Evolutionary conservation across 768 basidiomycete genomes (phyloP).

Genomic region (Mycena olivaceomarginata): DNA sequence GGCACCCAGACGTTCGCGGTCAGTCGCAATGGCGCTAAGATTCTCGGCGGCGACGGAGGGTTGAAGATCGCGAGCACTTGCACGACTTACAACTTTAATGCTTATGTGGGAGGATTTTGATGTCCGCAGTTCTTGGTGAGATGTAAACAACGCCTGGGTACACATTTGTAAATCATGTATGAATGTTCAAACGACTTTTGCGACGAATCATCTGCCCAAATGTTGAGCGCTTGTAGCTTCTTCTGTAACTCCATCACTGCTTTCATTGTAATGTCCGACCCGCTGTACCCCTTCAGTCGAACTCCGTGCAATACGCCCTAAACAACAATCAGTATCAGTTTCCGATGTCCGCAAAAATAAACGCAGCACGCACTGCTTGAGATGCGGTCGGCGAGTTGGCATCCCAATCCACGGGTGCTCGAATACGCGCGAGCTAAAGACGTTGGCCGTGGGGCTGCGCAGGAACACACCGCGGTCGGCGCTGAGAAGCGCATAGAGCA

Average conservation of each 20-base stretch:
- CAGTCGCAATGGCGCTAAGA: conserved; percentile 24
- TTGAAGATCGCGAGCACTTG: conserved; percentile 24
- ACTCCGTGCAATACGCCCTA: conserved; percentile 12
- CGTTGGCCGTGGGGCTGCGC: conserved; percentile 5
- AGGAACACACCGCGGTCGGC: conserved; percentile 16
- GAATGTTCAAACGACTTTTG: no score
- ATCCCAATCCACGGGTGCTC: neutral
- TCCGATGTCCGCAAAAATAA: neutral
- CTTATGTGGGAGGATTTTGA: conserved; percentile 31
- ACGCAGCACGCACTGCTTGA: conserved; percentile 3
- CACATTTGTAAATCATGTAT: no score
- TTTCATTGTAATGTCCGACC: conserved; percentile 13
- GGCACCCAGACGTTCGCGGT: conserved; percentile 26
- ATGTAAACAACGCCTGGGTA: no score
- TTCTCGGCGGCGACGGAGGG: conserved; percentile 27
- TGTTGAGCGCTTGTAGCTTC: neutral
- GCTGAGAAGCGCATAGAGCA: conserved; percentile 35
- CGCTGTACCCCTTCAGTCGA: conserved; percentile 9
- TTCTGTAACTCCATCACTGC: conserved; percentile 15
- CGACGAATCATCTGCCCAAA: neutral
- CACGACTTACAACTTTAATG: conserved; percentile 31
- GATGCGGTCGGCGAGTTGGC: neutral
- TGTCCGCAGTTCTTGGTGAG: neutral
- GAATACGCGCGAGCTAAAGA: conserved; percentile 21
- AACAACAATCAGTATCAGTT: neutral